Percentiles rank a stretch among this genome's conserved stretches.
Evolutionary conservation across 768 basidiomycete genomes (phyloP).

Genomic region (Podaxis mareebaensis): DNA sequence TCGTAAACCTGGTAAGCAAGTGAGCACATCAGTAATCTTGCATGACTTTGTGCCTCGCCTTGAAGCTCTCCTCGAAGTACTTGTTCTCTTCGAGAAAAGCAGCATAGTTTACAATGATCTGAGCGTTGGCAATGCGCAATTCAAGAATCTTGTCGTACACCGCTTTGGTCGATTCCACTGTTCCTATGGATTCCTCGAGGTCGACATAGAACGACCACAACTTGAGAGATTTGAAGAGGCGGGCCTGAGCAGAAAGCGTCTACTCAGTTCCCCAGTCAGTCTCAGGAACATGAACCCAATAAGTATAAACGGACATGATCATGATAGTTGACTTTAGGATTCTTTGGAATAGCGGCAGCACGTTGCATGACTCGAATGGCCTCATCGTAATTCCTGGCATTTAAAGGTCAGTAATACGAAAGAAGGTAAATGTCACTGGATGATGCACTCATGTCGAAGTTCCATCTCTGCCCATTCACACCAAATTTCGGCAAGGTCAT

Average conservation of each 20-base stretch:
- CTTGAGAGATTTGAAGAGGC: slow-evolving; percentile 97
- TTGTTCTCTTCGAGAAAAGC: slow-evolving; percentile 96
- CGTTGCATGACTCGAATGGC: slow-evolving; percentile 95
- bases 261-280: slow-evolving; percentile 29
- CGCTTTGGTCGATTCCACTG: slow-evolving; percentile 86
- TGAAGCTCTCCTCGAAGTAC: slow-evolving; percentile 99
- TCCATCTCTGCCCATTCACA: slow-evolving; percentile 99
- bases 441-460: slow-evolving; percentile 85
- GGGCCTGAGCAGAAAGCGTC: slow-evolving; percentile 82
- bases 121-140: slow-evolving; percentile 95
- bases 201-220: slow-evolving; percentile 99
- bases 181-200: slow-evolving; percentile 94
- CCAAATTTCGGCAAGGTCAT: slow-evolving; percentile 98
- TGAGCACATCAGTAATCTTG: slow-evolving; percentile 11
- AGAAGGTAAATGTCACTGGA: slow-evolving; percentile 6
- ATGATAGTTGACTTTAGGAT: slow-evolving; percentile 88
- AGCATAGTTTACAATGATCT: slow-evolving; percentile 96
- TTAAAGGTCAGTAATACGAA: neutral
- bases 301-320: slow-evolving; percentile 69
- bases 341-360: slow-evolving; percentile 89
- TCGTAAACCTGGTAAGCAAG: slow-evolving; percentile 74
- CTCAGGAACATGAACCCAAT: neutral
- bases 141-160: slow-evolving; percentile 98
- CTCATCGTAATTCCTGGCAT: slow-evolving; percentile 90
- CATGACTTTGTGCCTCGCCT: slow-evolving; percentile 43